Base-by-base conservation (phyloP, 306 rosid genomes). In the Urtica urens region DNA sequence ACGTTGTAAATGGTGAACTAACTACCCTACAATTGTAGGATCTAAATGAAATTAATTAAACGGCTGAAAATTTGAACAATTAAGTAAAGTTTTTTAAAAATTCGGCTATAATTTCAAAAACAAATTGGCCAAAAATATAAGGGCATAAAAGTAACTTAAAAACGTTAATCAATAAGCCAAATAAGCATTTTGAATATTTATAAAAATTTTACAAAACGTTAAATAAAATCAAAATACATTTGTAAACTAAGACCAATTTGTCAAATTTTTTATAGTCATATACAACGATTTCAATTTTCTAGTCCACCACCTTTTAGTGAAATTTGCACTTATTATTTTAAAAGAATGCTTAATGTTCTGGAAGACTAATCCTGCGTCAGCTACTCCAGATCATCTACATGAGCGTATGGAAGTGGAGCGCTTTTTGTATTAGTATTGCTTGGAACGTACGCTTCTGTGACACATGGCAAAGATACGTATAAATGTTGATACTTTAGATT, bases 351-450 rank as follows among this genome's bases (percentile, higher is more conserved):
- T n/a, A n/a, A n/a, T n/a, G n/a, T n/a, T n/a, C n/a, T n/a, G n/a
- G n/a, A n/a, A n/a, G n/a, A n/a, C n/a, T n/a, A n/a, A n/a, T n/a
- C n/a, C n/a, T n/a, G n/a, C n/a, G n/a, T n/a, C n/a, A n/a, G n/a
- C n/a, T n/a, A n/a, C n/a, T 49, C 40, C 54, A 49, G 30, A 17
- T 29, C 24, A 9, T 19, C 25, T 29, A n/a, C 10, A 28, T 4
- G 4, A 28, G 30, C 54, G 5, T n/a, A 49, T 16, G 53, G 26
- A n/a, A n/a, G 54, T 49, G 39, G 54, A 18, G 54, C 10, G 16
- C 26, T 18, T 28, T 17, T 42, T n/a, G n/a, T n/a, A n/a, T 19
- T 22, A 10, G 24, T 16, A 8, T 49, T 28, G 28, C 54, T 27
- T 49, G 25, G 30, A 17, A 29, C 29, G 38, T 29, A 49, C 38